Evolutionary conservation across 768 basidiomycete genomes (phyloP).

Genomic region (Trametes elegans): DNA sequence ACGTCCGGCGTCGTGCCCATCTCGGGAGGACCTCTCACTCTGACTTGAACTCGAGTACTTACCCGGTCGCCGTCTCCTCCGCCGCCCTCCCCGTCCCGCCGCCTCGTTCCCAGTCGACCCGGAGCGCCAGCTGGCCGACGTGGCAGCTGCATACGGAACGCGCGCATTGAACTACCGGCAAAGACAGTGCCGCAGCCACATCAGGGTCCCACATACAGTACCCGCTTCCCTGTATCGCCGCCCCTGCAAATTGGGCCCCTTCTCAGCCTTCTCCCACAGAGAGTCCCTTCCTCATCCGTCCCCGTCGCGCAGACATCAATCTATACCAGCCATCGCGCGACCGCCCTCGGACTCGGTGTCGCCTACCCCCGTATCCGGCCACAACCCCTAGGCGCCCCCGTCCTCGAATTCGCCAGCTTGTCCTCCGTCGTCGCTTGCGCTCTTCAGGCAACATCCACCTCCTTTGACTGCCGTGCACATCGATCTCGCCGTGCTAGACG

Average conservation of each 20-base stretch:
- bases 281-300: not conserved
- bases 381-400: not conserved
- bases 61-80: no score
- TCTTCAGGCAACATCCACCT: not conserved
- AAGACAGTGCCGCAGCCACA: not conserved
- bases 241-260: not conserved
- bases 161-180: no score
- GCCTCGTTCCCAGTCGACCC: not conserved
- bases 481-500: not conserved
- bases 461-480: not conserved
- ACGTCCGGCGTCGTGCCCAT: not conserved
- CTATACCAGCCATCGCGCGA: conserved; percentile 2
- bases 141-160: no score
- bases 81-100: no score
- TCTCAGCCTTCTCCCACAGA: not conserved
- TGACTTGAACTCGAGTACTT: not conserved
- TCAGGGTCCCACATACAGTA: no score
- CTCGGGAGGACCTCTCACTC: not conserved
- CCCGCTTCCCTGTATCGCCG: not conserved
- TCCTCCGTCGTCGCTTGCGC: not conserved
- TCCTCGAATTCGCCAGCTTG: not conserved
- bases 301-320: not conserved
- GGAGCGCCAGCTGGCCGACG: not conserved
- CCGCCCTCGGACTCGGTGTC: not conserved
- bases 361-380: not conserved